Percentiles rank a stretch among this genome's conserved stretches.
Conservation (phyloP, 1,284 basidiomycete species). For the Austroboletus novae-zelandiae region DNA sequence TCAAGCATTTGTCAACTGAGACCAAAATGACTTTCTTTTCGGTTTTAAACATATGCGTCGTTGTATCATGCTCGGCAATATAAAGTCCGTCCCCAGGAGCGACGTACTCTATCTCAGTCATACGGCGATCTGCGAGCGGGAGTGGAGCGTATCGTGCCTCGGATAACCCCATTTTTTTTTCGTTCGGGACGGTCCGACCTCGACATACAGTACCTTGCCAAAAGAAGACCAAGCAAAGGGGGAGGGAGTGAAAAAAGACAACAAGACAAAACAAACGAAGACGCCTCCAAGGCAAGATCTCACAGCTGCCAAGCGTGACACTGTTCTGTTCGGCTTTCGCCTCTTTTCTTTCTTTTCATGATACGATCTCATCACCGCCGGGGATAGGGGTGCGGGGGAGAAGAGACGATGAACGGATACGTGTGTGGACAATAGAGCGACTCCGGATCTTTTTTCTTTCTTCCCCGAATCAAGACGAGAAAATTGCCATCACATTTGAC, state of each 20-base stretch:
- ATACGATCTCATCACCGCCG: background rate
- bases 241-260: background rate
- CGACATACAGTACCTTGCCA: background rate
- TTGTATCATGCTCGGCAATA: background rate
- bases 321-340: background rate
- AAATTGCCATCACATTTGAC: no score
- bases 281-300: background rate
- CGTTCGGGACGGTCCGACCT: background rate
- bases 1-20: constrained; percentile 71
- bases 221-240: background rate
- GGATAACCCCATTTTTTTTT: background rate
- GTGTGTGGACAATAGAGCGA: no score
- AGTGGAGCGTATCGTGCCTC: background rate
- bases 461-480: no score
- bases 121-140: background rate
- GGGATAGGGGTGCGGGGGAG: background rate
- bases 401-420: background rate
- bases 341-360: background rate
- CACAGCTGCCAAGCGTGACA: background rate
- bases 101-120: background rate
- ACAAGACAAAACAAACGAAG: background rate
- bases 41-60: background rate
- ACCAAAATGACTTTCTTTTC: background rate
- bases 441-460: no score
- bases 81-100: background rate